phyloP scores from a whole-genome alignment of 1,284 basidiomycete genomes.

The Fomitiporia mediterranea region DNA sequence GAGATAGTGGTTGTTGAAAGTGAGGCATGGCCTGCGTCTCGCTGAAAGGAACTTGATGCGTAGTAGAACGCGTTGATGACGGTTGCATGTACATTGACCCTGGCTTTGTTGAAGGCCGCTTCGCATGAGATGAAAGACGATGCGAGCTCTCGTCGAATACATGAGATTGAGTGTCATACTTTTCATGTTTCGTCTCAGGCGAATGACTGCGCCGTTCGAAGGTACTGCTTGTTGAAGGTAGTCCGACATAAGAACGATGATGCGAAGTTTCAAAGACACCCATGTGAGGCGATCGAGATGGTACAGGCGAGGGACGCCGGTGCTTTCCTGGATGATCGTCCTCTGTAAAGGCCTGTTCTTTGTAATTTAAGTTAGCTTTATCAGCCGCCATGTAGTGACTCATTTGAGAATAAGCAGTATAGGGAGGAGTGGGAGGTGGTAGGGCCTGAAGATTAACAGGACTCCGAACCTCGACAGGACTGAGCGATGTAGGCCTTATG shows the following conservation, averaged over 20 bases:
- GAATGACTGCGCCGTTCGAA: neutral
- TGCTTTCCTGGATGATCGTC: neutral
- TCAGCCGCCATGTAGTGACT: neutral
- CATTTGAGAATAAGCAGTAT: neutral
- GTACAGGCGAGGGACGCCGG: constrained; percentile 10
- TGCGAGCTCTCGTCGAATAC: neutral
- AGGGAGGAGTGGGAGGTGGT: constrained; percentile 9
- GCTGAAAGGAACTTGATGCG: neutral
- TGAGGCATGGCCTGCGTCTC: neutral
- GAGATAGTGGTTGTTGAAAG: neutral
- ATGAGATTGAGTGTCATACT: neutral
- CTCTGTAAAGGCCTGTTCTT: neutral
- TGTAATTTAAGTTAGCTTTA: neutral
- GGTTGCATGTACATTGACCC: neutral
- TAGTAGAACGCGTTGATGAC: neutral
- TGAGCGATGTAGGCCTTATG: constrained; percentile 1
- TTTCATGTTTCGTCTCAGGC: neutral
- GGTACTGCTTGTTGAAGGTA: neutral
- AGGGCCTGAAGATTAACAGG: constrained; percentile 5
- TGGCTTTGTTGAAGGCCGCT: neutral
- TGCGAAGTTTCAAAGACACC: neutral
- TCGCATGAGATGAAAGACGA: neutral
- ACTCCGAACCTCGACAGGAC: constrained; percentile 4
- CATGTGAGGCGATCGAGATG: neutral
- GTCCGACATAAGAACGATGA: neutral